phyloP scores from a whole-genome alignment of 2,329 filamentous ascomycete species.

The Xylaria sp. region DNA sequence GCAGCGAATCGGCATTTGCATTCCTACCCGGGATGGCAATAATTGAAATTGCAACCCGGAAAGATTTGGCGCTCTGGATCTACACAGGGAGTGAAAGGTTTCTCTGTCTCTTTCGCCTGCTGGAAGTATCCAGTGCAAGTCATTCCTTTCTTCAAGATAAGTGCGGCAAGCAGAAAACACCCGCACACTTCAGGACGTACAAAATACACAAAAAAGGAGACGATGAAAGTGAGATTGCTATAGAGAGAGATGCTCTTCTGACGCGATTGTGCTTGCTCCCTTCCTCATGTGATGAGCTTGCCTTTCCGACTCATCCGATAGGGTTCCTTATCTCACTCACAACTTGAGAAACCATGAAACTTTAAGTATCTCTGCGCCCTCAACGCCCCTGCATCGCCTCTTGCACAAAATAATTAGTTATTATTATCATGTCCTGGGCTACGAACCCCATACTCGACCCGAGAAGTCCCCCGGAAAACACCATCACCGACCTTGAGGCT shows the following conservation, averaged over 20 bases:
- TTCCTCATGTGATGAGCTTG: slow-evolving; percentile 9
- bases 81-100: neutral
- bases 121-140: neutral
- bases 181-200: neutral
- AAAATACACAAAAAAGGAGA: neutral
- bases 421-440: slow-evolving; percentile 45
- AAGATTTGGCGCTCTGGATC: neutral
- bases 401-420: neutral
- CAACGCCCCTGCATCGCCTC: neutral
- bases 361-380: neutral
- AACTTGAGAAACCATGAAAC: neutral
- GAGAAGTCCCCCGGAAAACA: slow-evolving; percentile 7
- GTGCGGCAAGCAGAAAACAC: slow-evolving; percentile 1
- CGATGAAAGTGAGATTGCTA: slow-evolving; percentile 11
- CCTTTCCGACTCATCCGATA: slow-evolving; percentile 21
- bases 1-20: slow-evolving; percentile 12
- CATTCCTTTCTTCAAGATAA: neutral
- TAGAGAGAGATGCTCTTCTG: neutral
- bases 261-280: neutral
- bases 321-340: slow-evolving; percentile 9
- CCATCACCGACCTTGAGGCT: slow-evolving; percentile 39
- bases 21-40: neutral
- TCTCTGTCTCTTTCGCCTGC: neutral
- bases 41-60: slow-evolving; percentile 19
- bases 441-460: slow-evolving; percentile 43